Evolutionary conservation across 2,329 filamentous ascomycete species (phyloP), one percentile per base, ranked within the genome.

Genomic region (Phaeosphaeriaceae sp.): DNA sequence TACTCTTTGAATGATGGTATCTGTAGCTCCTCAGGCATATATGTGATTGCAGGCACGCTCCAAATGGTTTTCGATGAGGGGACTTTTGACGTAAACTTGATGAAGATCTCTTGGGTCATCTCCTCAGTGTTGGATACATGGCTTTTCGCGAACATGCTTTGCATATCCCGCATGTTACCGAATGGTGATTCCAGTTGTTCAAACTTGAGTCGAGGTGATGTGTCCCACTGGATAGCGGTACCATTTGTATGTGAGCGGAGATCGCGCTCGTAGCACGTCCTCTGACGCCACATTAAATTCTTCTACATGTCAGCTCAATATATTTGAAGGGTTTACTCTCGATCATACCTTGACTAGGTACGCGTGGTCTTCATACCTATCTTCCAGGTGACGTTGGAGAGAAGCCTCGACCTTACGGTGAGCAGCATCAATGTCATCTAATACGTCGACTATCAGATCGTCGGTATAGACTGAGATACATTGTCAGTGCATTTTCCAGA

Each of bases 1-100:
- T 79, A 81, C 56, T 80, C 77, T 1, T 71, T 75, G 62, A 79
- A 82, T 10, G 57, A 58, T 2, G 80, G 80, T 21, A 80, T 59
- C 1, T 53, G 27, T 13, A 67, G 48, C 33, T 61, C 60, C 15
- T 58, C 58, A 4, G 65, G 60, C 21, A 51, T 59, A 53, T 68
- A 71, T 20, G 33, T 58, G 21, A 63, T 75, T 10, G 40, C 56
- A 7, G 53, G 55, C 33, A 41, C 61, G 24, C 42, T 58, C 54
- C 56, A 57, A 40, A 21, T 20, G 5, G 55, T 65, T 45, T 47
- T 62, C 48, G 36, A 36, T 22, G 50, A 48, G 41, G 25, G 48
- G 17, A 58, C 56, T 21, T 63, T 68, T 20, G 57, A 51, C 25
- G 56, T 57, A 24, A 51, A 27, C 21, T 63, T 66, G 25, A 33